phyloP scores from a whole-genome alignment of 2,329 filamentous ascomycete species.

The Drechslerella stenobrocha region DNA sequence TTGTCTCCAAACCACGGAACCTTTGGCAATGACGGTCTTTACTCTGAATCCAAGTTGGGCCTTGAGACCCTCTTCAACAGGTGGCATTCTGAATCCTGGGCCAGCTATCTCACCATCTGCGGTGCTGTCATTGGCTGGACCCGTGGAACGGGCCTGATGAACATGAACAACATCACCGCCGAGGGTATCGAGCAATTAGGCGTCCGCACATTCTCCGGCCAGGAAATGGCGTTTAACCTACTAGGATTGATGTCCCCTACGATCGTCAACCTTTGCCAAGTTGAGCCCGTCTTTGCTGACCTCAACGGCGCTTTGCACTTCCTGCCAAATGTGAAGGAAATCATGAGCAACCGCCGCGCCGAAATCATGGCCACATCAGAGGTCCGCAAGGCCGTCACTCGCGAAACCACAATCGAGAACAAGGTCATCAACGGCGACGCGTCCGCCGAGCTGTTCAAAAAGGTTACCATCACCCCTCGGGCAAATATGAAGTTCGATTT shows the following conservation, averaged over 20 bases:
- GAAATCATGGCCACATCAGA: conserved; percentile 95
- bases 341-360: conserved; percentile 90
- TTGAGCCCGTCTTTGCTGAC: conserved; percentile 93
- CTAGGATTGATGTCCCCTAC: conserved; percentile 92
- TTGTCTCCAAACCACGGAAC: conserved; percentile 98
- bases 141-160: conserved; percentile 96
- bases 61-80: conserved; percentile 97
- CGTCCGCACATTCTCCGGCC: conserved; percentile 96
- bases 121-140: conserved; percentile 99
- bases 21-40: conserved; percentile 95
- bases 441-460: conserved; percentile 90
- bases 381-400: conserved; percentile 87
- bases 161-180: conserved; percentile 94
- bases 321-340: conserved; percentile 89
- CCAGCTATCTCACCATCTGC: conserved; percentile 95
- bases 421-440: conserved; percentile 94
- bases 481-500: conserved; percentile 99
- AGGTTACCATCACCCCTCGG: conserved; percentile 86
- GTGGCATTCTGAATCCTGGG: conserved; percentile 98
- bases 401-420: conserved; percentile 95
- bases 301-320: conserved; percentile 97
- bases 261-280: conserved; percentile 93
- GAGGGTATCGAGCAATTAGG: conserved; percentile 96
- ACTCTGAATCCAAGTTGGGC: conserved; percentile 96
- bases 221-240: conserved; percentile 99